Base-by-base conservation (phyloP, 1,284 basidiomycete genomes). In the Cystobasidium sp. region DNA sequence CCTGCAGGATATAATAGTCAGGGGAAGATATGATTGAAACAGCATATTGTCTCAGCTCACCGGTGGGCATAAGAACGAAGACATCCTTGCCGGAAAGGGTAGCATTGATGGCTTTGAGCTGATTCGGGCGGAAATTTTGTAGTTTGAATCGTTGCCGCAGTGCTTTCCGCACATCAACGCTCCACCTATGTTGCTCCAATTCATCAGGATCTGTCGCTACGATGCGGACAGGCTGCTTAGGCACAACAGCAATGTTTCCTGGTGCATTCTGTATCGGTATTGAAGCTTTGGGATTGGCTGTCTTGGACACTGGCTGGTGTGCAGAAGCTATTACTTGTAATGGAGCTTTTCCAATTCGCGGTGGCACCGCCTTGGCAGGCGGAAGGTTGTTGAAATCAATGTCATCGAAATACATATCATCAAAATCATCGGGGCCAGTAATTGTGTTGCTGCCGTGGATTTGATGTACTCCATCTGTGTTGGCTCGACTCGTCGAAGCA, bases 61-160 rank as follows among this genome's bases (percentile, higher is more conserved):
- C 75, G 0, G 96, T 99, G 0, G 97, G 96, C 89, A 98, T 96
- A 6, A 99, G 86, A 20, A 97, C 92, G 78, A 98, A 94, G 14
- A 94, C 93, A 80, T 99, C 95, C 62, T 86, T 87, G 2, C 91
- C 94, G 0, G 86, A 84, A 81, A 99, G 85, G 0, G 91, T 90
- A 3, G 90, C 90, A 64, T 89, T 87, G 78, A 98, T 92, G 0
- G 92, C 94, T 79, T 93, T 90, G 49, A 93, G 86, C 82, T 98
- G 97, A 81, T 97, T 92, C 5, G 83, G 84, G 16, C 95, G 88
- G 82, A 98, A 98, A 0, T 81, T 80, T 0, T 85, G 80, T 3
- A 98, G 84, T 8, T 85, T 84, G 82, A 98, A 98, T 0, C 88
- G 86, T 1, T 84, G 81, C 49, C 85, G 86, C 22, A 97, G 84